phyloP scores from a whole-genome alignment of 352 stramenopile genomes.

The Aphanomyces euteiches region DNA sequence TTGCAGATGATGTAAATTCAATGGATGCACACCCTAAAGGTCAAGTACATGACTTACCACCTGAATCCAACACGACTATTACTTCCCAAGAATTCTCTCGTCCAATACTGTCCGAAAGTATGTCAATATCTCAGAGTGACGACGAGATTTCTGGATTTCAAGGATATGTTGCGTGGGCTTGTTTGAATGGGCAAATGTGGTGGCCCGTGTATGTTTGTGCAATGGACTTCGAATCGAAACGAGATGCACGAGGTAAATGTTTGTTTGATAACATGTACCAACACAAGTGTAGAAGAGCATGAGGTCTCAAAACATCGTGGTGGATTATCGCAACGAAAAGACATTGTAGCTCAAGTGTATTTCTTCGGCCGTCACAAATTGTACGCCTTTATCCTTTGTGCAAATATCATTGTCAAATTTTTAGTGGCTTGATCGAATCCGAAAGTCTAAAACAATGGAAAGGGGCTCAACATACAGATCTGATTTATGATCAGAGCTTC shows the following conservation, averaged over 20 bases:
- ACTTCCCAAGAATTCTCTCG: too few relatives aligned
- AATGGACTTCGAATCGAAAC: background rate
- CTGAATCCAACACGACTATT: too few relatives aligned
- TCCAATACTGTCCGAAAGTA: too few relatives aligned
- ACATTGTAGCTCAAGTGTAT: background rate
- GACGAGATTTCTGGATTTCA: too few relatives aligned
- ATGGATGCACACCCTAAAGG: too few relatives aligned
- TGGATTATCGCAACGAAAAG: background rate
- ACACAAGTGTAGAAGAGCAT: background rate
- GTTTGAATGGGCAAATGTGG: background rate
- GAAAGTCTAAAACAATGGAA: background rate
- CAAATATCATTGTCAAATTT: background rate
- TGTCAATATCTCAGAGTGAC: too few relatives aligned
- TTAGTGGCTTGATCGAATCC: constrained; percentile 1
- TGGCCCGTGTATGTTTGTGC: background rate
- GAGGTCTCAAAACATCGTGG: background rate
- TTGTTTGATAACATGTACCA: background rate
- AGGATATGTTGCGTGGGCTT: background rate
- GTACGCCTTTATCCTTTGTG: background rate
- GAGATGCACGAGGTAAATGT: background rate
- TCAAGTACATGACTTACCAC: too few relatives aligned
- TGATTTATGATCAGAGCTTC: constrained; percentile 9
- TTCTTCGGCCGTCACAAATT: background rate
- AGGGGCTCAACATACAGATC: background rate
- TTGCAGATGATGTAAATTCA: too few relatives aligned